Evolutionary conservation across 2,329 filamentous ascomycete species (phyloP).

Genomic region (Tolypocladium tundrense): DNA sequence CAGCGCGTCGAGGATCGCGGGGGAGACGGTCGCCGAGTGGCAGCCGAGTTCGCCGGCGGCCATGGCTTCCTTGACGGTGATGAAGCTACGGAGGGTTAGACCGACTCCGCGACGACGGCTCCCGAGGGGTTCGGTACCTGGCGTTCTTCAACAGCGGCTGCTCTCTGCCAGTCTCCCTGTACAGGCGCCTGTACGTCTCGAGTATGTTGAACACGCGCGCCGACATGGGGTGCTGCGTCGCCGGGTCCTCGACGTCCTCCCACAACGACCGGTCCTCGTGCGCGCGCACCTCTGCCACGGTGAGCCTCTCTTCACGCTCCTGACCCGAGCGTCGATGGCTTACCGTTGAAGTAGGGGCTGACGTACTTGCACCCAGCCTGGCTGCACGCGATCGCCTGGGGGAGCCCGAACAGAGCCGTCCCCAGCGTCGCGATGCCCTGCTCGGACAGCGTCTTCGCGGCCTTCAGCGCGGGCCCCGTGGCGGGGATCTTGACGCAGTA

Average conservation of each 20-base stretch:
- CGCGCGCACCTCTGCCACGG: conserved; percentile 26
- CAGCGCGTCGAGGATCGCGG: conserved; percentile 26
- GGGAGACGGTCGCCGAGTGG: conserved; percentile 33
- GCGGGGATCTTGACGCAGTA: conserved; percentile 42
- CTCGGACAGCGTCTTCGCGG: conserved; percentile 27
- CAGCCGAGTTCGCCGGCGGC: conserved; percentile 30
- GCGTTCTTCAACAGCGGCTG: conserved; percentile 38
- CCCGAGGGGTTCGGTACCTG: conserved; percentile 8
- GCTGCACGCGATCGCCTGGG: conserved; percentile 37
- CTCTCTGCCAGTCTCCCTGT: conserved; percentile 34
- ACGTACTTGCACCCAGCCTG: conserved; percentile 37
- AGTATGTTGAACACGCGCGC: conserved; percentile 36
- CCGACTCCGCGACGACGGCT: background rate
- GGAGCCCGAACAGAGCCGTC: conserved; percentile 34
- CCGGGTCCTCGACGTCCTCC: conserved; percentile 35
- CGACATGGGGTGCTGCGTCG: conserved; percentile 34
- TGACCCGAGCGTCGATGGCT: background rate
- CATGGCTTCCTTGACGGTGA: background rate
- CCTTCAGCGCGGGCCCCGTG: conserved; percentile 35
- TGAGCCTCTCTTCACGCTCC: background rate
- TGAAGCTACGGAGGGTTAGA: background rate
- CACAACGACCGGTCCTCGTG: conserved; percentile 32
- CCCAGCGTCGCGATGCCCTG: conserved; percentile 37
- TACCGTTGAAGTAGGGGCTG: conserved; percentile 39
- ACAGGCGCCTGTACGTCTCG: conserved; percentile 33